Percentiles rank a stretch among this genome's conserved stretches.
Evolutionary conservation across 139 green algal genomes (phyloP).

Genomic region (Eudorina sp.): DNA sequence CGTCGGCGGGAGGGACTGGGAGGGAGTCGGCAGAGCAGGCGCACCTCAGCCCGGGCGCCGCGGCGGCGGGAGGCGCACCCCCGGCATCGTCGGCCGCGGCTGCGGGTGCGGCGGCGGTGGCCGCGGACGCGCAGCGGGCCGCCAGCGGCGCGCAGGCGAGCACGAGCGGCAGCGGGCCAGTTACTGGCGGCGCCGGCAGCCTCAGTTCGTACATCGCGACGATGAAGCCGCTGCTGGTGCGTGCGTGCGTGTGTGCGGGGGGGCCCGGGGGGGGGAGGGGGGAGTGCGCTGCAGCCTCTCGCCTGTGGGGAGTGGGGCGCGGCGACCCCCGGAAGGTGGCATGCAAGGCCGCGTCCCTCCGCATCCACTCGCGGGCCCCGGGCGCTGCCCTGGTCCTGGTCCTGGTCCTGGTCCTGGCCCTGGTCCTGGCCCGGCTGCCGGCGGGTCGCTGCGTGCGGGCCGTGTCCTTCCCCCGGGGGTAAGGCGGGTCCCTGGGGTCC

Average conservation of each 20-base stretch:
- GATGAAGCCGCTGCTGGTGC: conserved; percentile 48
- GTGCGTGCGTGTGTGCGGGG: background rate
- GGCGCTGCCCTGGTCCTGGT: too few relatives aligned
- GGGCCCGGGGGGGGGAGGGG: background rate
- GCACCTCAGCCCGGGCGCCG: too few relatives aligned
- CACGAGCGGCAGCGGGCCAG: background rate
- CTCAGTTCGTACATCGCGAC: background rate
- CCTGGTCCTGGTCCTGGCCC: too few relatives aligned
- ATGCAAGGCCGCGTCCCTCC: too few relatives aligned
- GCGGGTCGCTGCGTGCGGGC: too few relatives aligned
- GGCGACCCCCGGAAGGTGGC: too few relatives aligned
- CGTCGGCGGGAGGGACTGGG: background rate
- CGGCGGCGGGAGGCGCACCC: background rate
- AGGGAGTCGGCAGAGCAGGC: background rate
- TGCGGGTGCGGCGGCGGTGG: background rate
- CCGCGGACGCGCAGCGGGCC: background rate
- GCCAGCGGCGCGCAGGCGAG: background rate
- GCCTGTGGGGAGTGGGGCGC: too few relatives aligned
- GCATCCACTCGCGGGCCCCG: too few relatives aligned
- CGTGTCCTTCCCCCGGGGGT: too few relatives aligned
- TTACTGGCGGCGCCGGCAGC: background rate
- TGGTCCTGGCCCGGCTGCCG: too few relatives aligned
- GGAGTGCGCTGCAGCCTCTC: too few relatives aligned
- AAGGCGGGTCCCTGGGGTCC: too few relatives aligned
- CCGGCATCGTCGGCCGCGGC: background rate